Evolutionary conservation across 805 yeast species (phyloP), one percentile per base, ranked within the genome.

Genomic region (Isabelozyma rhagii): DNA sequence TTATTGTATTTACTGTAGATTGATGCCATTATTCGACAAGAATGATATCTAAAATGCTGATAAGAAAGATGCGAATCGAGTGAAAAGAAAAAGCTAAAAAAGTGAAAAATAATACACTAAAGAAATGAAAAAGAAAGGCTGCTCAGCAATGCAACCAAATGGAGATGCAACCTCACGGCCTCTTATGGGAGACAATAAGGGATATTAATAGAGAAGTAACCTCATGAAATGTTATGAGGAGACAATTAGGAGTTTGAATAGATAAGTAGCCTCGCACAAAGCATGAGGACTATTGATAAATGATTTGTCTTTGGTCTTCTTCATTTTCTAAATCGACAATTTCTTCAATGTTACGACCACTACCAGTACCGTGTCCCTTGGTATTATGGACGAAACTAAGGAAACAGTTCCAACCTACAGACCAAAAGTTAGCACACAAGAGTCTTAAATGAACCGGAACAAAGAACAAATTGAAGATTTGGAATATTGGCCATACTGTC

Each of bases 341-440:
- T 50, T 70, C 74, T 56, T 72, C 77, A 41, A 72, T 51, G 36
- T 53, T 49, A 45, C 61, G 57, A n/a, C 72, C 73, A 45, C 69
- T 64, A 9, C 69, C 71, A 51, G 68, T 67, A 27, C 72, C 75
- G 46, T 69, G 76, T 8, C 72, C 69, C 51, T 62, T 58, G 13
- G 74, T 69, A 44, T 82, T 74, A 55, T 87, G 90, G 49, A 71
- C 64, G 48, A 62, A 69, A 55, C 77, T 72, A 61, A 73, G 68
- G 58, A 63, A 73, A 41, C 72, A 67, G 53, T 68, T 72, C 78
- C 78, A 73, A 27, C 74, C 73, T 18, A 71, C 62, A 7, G 75
- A 69, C 69, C 74, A 71, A 9, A 71, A 41, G 49, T 73, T 73
- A 18, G 74, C 54, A 18, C 68, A 61, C 13, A 72, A 69, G 13